Conservation (phyloP, 805 yeast genomes). For the Starmerella bombicola region DNA sequence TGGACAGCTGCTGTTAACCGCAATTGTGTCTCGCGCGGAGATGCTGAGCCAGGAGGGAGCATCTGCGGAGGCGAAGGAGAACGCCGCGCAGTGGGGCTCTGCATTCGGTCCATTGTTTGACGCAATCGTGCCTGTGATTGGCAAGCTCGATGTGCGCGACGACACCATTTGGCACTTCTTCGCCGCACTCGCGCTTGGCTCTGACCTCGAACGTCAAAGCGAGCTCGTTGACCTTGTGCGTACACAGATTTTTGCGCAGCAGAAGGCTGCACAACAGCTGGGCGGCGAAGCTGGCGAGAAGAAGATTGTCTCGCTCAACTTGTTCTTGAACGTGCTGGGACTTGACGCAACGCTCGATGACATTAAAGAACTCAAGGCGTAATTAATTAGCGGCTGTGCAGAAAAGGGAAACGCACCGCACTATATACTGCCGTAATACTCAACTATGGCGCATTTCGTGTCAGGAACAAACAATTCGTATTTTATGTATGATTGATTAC, state of each 20-base stretch:
- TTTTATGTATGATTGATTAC: no score
- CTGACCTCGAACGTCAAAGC: conserved; percentile 77
- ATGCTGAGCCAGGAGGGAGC: conserved; percentile 64
- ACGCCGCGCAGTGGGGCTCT: conserved; percentile 53
- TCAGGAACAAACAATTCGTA: no score
- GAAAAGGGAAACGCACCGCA: no score
- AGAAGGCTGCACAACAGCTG: conserved; percentile 42
- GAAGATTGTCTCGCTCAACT: conserved; percentile 66
- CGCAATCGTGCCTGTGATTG: conserved; percentile 62
- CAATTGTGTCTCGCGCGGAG: conserved; percentile 85
- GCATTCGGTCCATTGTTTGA: conserved; percentile 75
- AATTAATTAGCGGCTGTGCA: no score
- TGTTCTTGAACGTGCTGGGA: conserved; percentile 94
- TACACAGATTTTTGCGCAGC: conserved; percentile 73
- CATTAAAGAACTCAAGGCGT: conserved; percentile 54
- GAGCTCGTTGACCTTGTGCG: conserved; percentile 87
- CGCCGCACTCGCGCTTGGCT: conserved; percentile 86
- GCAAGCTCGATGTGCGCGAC: conserved; percentile 66
- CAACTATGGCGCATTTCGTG: no score
- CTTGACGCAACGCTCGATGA: conserved; percentile 82
- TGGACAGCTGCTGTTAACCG: conserved; percentile 77
- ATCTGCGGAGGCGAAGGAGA: conserved; percentile 28
- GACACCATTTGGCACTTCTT: conserved; percentile 79
- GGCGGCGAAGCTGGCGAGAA: conserved; percentile 42
- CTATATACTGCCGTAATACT: not conserved